Percentiles rank a stretch among this genome's conserved stretches.
phyloP scores from a whole-genome alignment of 1,139 yeast species.

The Lodderomyces pseudojiufengensis region DNA sequence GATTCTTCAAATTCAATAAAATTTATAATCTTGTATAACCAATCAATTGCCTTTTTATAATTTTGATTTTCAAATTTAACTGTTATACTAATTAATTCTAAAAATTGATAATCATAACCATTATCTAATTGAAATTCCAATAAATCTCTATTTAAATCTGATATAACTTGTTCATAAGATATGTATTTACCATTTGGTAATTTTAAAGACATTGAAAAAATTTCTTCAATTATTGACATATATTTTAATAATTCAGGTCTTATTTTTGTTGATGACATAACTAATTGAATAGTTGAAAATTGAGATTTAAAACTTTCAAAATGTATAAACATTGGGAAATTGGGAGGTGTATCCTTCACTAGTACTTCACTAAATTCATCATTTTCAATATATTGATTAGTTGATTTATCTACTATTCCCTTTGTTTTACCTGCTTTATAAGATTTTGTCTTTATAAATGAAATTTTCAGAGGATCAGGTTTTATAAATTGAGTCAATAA shows the following conservation, averaged over 20 bases:
- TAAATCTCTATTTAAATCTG: conserved; percentile 70
- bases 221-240: conserved; percentile 60
- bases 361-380: conserved; percentile 29
- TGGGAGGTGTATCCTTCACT: conserved; percentile 37
- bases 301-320: conserved; percentile 78
- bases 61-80: conserved; percentile 61
- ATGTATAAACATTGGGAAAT: conserved; percentile 69
- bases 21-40: conserved; percentile 68
- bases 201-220: conserved; percentile 67
- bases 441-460: conserved; percentile 67
- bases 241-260: conserved; percentile 60
- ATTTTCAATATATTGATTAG: conserved; percentile 16
- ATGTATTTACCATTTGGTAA: conserved; percentile 57
- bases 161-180: conserved; percentile 72
- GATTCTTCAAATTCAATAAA: conserved; percentile 67
- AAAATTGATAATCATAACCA: conserved; percentile 59
- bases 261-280: conserved; percentile 62
- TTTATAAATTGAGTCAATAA: conserved; percentile 57
- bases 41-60: conserved; percentile 65
- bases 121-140: conserved; percentile 53
- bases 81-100: conserved; percentile 60
- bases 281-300: conserved; percentile 68
- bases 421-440: conserved; percentile 46
- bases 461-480: conserved; percentile 74
- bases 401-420: conserved; percentile 14